These are phyloP conservation scores for Exophiala bonariae DNA, from an alignment of 2,329 filamentous ascomycete genomes.

Conservation along the genomic window DNA sequence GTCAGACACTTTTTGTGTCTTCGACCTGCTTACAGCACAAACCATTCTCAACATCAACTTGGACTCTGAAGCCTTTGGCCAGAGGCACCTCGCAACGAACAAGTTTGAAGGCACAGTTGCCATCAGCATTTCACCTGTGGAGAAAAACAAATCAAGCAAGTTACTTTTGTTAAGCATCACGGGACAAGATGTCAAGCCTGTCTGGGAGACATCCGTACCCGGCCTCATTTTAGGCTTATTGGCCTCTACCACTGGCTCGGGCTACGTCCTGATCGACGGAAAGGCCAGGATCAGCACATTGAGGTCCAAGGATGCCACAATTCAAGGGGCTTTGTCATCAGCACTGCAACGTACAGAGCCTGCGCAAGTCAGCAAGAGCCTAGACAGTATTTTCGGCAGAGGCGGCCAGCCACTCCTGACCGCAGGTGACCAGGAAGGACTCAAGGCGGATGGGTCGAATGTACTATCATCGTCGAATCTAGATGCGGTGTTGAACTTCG, in stretches of 20 bases:
- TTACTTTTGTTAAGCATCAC: constrained; percentile 11
- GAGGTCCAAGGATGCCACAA: neutral
- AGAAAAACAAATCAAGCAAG: constrained; percentile 7
- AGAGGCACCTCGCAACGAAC: constrained; percentile 19
- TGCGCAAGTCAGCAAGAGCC: constrained; percentile 16
- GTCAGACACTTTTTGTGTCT: constrained; percentile 72
- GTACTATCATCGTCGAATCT: constrained; percentile 4
- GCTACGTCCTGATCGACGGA: constrained; percentile 22
- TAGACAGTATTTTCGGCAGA: constrained; percentile 22
- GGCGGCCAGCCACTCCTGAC: neutral
- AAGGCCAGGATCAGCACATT: constrained; percentile 9
- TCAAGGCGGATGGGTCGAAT: neutral
- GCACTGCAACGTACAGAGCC: constrained; percentile 1
- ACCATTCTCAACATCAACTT: constrained; percentile 10
- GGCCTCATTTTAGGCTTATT: constrained; percentile 15
- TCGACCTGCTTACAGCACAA: constrained; percentile 67
- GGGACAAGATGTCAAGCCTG: constrained; percentile 1
- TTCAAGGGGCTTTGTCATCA: neutral
- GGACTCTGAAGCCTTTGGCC: constrained; percentile 8
- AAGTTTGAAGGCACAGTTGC: constrained; percentile 21
- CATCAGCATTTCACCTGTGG: constrained; percentile 10
- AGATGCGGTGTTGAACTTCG: constrained; percentile 18
- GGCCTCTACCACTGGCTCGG: constrained; percentile 13
- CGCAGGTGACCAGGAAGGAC: neutral
- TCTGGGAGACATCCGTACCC: constrained; percentile 12